Conservation (phyloP, 495 filamentous ascomycete species). For the Hypoxylon lienhwacheense region DNA sequence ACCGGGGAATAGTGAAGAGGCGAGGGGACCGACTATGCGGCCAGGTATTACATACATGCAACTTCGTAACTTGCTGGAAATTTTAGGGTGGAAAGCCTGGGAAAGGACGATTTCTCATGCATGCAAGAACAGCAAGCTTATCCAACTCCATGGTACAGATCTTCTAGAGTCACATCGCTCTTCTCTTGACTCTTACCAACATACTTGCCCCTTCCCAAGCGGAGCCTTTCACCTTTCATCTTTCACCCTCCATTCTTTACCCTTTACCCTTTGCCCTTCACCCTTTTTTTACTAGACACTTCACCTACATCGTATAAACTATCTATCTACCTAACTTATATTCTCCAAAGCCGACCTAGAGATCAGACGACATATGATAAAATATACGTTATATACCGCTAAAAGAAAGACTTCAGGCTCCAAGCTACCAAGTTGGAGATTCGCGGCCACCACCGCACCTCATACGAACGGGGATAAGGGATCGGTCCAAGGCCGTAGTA, state of each 20-base stretch:
- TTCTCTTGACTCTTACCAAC: background rate
- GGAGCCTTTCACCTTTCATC: too few species aligned
- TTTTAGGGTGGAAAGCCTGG: slow-evolving; percentile 16
- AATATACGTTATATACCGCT: slow-evolving; percentile 9
- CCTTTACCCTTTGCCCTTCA: too few species aligned
- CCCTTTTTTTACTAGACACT: too few species aligned
- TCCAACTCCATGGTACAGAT: slow-evolving; percentile 28
- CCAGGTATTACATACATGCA: slow-evolving; percentile 33
- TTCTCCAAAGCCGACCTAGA: slow-evolving; percentile 8
- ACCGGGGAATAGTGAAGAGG: slow-evolving; percentile 21
- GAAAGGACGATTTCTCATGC: too few species aligned
- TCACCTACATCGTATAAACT: slow-evolving; percentile 13
- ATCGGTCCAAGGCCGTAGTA: slow-evolving; percentile 2
- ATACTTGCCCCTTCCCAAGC: background rate
- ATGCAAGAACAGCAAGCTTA: slow-evolving; percentile 25
- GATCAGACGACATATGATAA: slow-evolving; percentile 12
- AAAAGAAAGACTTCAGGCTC: slow-evolving; percentile 13
- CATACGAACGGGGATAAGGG: too few species aligned
- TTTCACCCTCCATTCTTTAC: too few species aligned
- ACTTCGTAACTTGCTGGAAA: slow-evolving; percentile 18
- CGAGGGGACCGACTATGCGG: slow-evolving; percentile 33
- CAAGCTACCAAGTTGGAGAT: slow-evolving; percentile 19
- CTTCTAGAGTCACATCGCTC: background rate
- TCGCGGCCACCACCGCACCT: too few species aligned
- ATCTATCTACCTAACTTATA: slow-evolving; percentile 6